A percentile compares a stretch with the other conserved stretches of the same genome.
phyloP scores from a whole-genome alignment of 1,284 basidiomycete genomes.

The Lentinula novae-zelandiae region DNA sequence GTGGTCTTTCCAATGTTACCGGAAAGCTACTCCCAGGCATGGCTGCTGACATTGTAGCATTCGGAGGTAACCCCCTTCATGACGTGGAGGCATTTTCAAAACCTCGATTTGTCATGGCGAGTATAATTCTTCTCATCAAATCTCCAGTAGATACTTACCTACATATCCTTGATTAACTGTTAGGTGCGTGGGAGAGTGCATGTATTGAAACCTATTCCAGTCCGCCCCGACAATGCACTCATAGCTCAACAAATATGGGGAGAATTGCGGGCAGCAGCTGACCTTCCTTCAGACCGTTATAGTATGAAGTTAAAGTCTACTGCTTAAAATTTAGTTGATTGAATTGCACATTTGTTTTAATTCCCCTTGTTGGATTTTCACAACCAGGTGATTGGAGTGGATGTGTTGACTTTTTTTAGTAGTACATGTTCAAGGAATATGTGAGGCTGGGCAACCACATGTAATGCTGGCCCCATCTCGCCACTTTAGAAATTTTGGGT shows the following conservation, averaged over 20 bases:
- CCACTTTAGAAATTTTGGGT: too few species aligned
- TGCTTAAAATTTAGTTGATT: too few species aligned
- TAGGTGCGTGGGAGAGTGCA: conserved; percentile 10
- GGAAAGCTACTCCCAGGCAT: conserved; percentile 11
- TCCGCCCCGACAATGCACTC: conserved; percentile 4
- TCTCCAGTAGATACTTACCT: not conserved
- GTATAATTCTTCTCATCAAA: not conserved
- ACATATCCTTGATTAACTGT: not conserved
- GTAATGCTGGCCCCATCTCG: too few species aligned
- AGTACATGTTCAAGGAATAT: too few species aligned
- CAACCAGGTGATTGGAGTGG: too few species aligned
- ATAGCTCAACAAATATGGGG: conserved; percentile 5
- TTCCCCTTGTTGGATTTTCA: too few species aligned
- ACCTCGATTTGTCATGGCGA: conserved; percentile 13
- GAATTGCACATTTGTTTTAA: too few species aligned
- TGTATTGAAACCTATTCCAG: conserved; percentile 8
- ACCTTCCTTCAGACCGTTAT: not conserved
- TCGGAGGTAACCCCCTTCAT: conserved; percentile 12
- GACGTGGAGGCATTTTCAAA: conserved; percentile 9
- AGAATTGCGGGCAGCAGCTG: conserved; percentile 3
- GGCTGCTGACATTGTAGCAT: conserved; percentile 13
- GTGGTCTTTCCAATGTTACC: conserved; percentile 9
- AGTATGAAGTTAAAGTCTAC: too few species aligned
- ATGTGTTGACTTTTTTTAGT: too few species aligned
- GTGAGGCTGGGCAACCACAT: too few species aligned